Base-by-base conservation (phyloP, 2,329 filamentous ascomycete genomes). In the Ophiocordyceps camponoti-leonardi region DNA sequence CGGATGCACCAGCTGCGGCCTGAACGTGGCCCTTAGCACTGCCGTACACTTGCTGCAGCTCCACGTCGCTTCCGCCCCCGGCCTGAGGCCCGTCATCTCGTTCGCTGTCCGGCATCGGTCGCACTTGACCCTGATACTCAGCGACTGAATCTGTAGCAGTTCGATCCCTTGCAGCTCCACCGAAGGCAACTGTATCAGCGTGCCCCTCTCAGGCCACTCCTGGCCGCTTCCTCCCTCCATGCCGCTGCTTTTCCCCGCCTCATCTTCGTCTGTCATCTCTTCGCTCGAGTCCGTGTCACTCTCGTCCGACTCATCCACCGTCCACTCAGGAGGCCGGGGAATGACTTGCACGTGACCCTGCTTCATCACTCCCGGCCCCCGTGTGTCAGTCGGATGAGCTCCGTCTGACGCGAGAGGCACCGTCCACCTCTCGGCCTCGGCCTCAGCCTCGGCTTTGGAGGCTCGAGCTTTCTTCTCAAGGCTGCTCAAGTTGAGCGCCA, bases 161-260 rank as follows among this genome's bases (percentile, higher is more conserved):
- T 92, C 85, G 49, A 92, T 81, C 35, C 81, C 76, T 56, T 86
- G 73, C 2, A 93, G 72, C 54, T 90, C 83, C 47, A 92, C 66
- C 23, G 73, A 78, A 0, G 86, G 86, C 53, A 92, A 86, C 0
- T 81, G 86, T 8, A 93, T 68, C 45, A 83, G 76, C n/a, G 85
- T 82, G 22, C 85, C 85, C 45, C 72, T 69, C 54, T 86, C 83
- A 2, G 67, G 49, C n/a, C 53, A 55, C 43, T 62, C 59, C 14
- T 19, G 7, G n/a, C 41, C 41, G 19, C n/a, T n/a, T 4, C 62
- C 58, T 16, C 51, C 55, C 8, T 69, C 50, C 22, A 58, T 52
- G 2, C 57, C 70, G 28, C 67, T 72, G 6, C 66, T 70, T 11
- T 63, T 62, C 7, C 51, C 35, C 8, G 35, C n/a, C 35, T 10